Percentiles rank a stretch among this genome's conserved stretches.
These are phyloP conservation scores for Fagus crenata DNA, from an alignment of 306 rosid genomes.

Conservation along the genomic window DNA sequence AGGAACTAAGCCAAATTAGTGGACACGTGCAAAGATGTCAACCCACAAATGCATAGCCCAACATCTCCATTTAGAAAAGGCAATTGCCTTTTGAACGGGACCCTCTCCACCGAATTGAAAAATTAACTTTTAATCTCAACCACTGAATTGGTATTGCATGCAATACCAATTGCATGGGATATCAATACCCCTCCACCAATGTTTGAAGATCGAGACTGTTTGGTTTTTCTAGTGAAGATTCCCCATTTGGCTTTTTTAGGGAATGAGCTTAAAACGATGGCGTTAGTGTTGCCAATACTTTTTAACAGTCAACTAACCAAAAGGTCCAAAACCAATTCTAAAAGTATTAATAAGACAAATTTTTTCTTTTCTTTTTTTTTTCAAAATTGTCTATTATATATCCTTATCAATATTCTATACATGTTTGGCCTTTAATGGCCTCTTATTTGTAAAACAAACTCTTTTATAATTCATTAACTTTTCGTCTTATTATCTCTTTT, in stretches of 20 bases:
- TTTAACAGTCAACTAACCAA: background rate
- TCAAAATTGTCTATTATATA: too few relatives aligned
- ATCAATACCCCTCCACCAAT: background rate
- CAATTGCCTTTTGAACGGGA: slow-evolving; percentile 20
- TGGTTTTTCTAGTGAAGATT: background rate
- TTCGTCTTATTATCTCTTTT: too few relatives aligned
- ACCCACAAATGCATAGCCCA: slow-evolving; percentile 18
- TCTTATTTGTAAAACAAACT: too few relatives aligned
- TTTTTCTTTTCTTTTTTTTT: too few relatives aligned
- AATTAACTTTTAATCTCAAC: too few relatives aligned
- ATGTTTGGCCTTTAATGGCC: too few relatives aligned
- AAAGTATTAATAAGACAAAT: too few relatives aligned
- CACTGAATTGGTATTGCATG: too few relatives aligned
- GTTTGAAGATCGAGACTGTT: slow-evolving; percentile 38
- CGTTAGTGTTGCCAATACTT: background rate
- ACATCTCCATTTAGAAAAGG: slow-evolving; percentile 24
- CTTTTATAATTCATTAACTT: too few relatives aligned
- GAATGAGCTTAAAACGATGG: background rate
- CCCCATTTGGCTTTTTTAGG: background rate
- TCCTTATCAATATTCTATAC: too few relatives aligned
- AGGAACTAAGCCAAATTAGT: background rate
- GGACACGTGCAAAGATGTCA: slow-evolving; percentile 14
- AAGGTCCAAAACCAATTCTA: background rate
- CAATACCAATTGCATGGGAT: too few relatives aligned
- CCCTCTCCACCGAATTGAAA: slow-evolving; percentile 7